These are phyloP conservation scores for Conticribra weissflogii DNA, from an alignment of 108 stramenopile species.

Conservation along the genomic window DNA sequence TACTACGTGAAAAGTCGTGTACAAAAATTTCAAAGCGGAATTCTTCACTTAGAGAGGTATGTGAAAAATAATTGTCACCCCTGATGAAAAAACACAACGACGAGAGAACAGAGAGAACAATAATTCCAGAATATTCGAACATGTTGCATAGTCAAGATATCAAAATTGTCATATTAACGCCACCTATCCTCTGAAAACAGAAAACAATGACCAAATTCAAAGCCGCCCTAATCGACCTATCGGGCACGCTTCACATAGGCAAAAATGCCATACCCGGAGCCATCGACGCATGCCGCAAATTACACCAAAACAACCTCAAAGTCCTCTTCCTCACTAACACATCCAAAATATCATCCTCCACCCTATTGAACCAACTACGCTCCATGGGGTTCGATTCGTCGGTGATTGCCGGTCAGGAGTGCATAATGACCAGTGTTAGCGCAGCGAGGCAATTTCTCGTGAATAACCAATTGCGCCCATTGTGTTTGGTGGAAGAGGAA, in stretches of 20 bases:
- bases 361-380: conserved; percentile 47
- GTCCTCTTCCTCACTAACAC: conserved; percentile 76
- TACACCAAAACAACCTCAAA: conserved; percentile 23
- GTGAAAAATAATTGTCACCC: too few relatives aligned
- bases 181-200: neutral
- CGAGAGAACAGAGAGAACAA: too few relatives aligned
- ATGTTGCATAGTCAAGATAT: too few relatives aligned
- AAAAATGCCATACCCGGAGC: conserved; percentile 62
- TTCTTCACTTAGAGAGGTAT: too few relatives aligned
- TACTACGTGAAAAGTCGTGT: too few relatives aligned
- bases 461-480: conserved; percentile 46
- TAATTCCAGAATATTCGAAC: too few relatives aligned
- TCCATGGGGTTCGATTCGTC: conserved; percentile 47
- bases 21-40: too few relatives aligned
- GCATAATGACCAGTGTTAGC: conserved; percentile 60
- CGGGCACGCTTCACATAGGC: conserved; percentile 74
- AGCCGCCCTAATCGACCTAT: conserved; percentile 68
- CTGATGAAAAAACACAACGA: too few relatives aligned
- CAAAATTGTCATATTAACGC: neutral
- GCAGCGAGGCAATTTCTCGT: conserved; percentile 53
- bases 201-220: conserved; percentile 18
- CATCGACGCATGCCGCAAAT: conserved; percentile 45
- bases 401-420: conserved; percentile 16
- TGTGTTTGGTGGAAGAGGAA: conserved; percentile 63
- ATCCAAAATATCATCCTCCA: conserved; percentile 46